Conservation (phyloP, 2,329 filamentous ascomycete genomes). For the Verticillium albo-atrum region DNA sequence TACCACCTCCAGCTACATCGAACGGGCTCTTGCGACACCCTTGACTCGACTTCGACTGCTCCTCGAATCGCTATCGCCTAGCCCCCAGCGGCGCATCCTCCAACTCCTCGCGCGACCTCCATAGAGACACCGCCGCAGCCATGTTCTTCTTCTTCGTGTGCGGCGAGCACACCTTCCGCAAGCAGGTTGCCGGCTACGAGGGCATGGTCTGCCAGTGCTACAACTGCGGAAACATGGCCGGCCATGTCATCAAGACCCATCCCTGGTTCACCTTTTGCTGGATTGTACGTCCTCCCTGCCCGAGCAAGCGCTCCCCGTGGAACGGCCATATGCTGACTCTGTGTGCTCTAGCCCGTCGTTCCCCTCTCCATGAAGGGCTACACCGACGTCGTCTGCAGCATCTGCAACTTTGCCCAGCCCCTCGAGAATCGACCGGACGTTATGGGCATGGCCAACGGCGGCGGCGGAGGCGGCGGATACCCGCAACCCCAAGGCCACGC, state of each 20-base stretch:
- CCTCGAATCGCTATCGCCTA: not conserved
- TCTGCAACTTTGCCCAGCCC: conserved; percentile 73
- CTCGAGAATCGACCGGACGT: conserved; percentile 54
- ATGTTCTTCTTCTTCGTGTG: conserved; percentile 63
- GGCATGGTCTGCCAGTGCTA: conserved; percentile 58
- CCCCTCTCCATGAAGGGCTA: conserved; percentile 65
- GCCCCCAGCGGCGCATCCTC: no score
- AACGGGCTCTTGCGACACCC: not conserved
- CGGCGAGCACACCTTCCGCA: conserved; percentile 58
- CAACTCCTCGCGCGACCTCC: not conserved
- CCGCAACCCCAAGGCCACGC: conserved; percentile 24
- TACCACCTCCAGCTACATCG: not conserved
- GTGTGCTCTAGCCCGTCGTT: conserved; percentile 55
- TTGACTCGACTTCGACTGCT: not conserved
- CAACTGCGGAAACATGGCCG: conserved; percentile 63
- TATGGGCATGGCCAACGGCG: conserved; percentile 43
- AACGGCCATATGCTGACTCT: not conserved
- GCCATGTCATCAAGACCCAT: conserved; percentile 56
- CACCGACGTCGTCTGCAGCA: conserved; percentile 66
- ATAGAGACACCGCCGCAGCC: not conserved
- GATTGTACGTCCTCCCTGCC: conserved; percentile 42
- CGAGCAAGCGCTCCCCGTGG: not conserved
- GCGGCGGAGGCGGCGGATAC: conserved; percentile 27
- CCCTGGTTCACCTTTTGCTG: conserved; percentile 81
- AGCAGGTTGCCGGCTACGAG: conserved; percentile 57